These are phyloP conservation scores for Curvularia eragrostidis DNA, from an alignment of 2,329 filamentous ascomycete species.

Conservation along the genomic window DNA sequence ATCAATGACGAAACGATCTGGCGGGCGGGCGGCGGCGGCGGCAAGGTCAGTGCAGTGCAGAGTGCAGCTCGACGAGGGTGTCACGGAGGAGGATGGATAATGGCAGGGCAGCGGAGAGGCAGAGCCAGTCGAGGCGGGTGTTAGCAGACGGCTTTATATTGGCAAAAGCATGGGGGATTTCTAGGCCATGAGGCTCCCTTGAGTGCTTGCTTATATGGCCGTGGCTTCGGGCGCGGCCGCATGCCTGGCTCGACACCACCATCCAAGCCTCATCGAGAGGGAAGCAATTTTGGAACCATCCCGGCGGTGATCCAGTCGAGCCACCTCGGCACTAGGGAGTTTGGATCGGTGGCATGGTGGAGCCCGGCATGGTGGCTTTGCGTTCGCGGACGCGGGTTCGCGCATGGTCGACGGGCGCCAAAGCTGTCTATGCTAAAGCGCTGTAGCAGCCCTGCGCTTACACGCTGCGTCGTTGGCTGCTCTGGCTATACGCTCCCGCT, in stretches of 20 bases:
- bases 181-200: constrained; percentile 19
- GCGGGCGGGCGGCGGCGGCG: constrained; percentile 5
- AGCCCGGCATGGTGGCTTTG: constrained; percentile 32
- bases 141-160: constrained; percentile 38
- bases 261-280: constrained; percentile 37
- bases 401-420: constrained; percentile 15
- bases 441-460: constrained; percentile 13
- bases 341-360: constrained; percentile 12
- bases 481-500: constrained; percentile 25
- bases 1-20: constrained; percentile 29
- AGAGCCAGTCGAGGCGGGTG: constrained; percentile 14
- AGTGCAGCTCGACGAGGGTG: background rate
- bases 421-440: constrained; percentile 20
- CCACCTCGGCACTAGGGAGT: constrained; percentile 32
- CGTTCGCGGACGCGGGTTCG: constrained; percentile 10
- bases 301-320: constrained; percentile 42
- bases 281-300: constrained; percentile 36
- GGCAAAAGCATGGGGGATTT: constrained; percentile 2
- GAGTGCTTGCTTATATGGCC: constrained; percentile 22
- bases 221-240: constrained; percentile 44
- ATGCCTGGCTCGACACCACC: constrained; percentile 28
- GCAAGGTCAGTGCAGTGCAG: constrained; percentile 21
- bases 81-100: background rate
- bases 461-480: constrained; percentile 19
- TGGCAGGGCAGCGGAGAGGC: background rate